Conservation (phyloP, 2,329 filamentous ascomycete species). For the Hypoxylon sp. region DNA sequence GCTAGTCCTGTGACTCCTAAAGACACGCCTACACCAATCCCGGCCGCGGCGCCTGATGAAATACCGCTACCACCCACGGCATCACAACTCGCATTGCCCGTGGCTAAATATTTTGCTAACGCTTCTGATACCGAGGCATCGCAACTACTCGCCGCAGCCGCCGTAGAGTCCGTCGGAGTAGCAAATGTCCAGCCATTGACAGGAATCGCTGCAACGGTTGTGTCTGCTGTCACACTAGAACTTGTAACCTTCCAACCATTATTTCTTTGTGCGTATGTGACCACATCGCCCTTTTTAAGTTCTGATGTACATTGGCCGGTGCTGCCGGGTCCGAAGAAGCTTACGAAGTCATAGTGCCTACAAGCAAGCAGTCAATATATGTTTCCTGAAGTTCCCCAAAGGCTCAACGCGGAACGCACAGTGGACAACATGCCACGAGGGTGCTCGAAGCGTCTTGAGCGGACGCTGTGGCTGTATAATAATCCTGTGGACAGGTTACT, state of each 20-base stretch:
- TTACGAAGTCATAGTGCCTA: constrained; percentile 40
- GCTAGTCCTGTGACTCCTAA: constrained; percentile 44
- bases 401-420: constrained; percentile 29
- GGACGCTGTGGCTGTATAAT: constrained; percentile 42
- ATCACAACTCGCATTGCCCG: constrained; percentile 24
- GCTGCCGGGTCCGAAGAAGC: constrained; percentile 20
- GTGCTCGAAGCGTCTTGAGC: constrained; percentile 41
- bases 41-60: constrained; percentile 35
- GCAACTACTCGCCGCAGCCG: constrained; percentile 24
- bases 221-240: constrained; percentile 31
- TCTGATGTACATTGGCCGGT: constrained; percentile 43
- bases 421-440: constrained; percentile 43
- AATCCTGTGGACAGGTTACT: constrained; percentile 43
- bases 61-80: constrained; percentile 15
- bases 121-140: constrained; percentile 31
- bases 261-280: constrained; percentile 36
- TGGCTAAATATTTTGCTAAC: constrained; percentile 26
- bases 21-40: constrained; percentile 43
- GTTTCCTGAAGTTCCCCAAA: neutral
- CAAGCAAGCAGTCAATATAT: constrained; percentile 16
- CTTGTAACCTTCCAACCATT: constrained; percentile 36
- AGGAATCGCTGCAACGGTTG: constrained; percentile 35
- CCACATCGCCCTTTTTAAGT: constrained; percentile 27
- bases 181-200: constrained; percentile 46
- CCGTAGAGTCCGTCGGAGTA: constrained; percentile 21